Percentiles rank a stretch among this genome's conserved stretches.
Conservation (phyloP, 2,329 filamentous ascomycete species). For the Colletotrichum agaves region DNA sequence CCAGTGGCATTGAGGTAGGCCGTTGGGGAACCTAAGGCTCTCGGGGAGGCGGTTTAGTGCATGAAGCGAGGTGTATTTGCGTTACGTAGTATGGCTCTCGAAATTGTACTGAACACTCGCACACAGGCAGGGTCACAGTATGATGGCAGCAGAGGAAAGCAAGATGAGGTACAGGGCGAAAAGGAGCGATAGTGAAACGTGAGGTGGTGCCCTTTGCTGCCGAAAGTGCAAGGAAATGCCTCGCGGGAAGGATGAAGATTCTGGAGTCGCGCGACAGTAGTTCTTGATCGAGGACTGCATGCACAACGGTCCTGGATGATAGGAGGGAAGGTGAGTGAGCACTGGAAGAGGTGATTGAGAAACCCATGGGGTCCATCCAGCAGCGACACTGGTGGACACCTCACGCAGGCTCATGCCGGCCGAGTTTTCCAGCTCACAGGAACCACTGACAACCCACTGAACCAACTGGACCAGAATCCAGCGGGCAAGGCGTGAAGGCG, state of each 20-base stretch:
- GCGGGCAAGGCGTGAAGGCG: neutral
- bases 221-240: neutral
- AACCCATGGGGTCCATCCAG: too few species aligned
- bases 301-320: neutral
- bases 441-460: neutral
- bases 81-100: neutral
- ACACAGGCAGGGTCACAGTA: neutral
- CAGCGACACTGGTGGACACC: too few species aligned
- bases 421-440: slow-evolving; percentile 4
- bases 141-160: neutral
- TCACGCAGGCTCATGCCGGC: neutral
- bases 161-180: slow-evolving; percentile 6
- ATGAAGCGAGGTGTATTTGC: neutral
- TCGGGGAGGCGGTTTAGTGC: slow-evolving; percentile 20
- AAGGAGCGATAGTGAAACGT: slow-evolving; percentile 3
- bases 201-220: slow-evolving; percentile 4
- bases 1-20: neutral
- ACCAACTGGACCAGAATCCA: neutral
- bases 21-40: neutral
- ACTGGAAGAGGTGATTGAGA: too few species aligned
- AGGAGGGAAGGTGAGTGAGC: neutral
- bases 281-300: neutral
- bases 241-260: slow-evolving; percentile 3
- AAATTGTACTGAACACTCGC: neutral
- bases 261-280: neutral